phyloP scores from a whole-genome alignment of 306 rosid genomes.

The Rubus parviflorus region DNA sequence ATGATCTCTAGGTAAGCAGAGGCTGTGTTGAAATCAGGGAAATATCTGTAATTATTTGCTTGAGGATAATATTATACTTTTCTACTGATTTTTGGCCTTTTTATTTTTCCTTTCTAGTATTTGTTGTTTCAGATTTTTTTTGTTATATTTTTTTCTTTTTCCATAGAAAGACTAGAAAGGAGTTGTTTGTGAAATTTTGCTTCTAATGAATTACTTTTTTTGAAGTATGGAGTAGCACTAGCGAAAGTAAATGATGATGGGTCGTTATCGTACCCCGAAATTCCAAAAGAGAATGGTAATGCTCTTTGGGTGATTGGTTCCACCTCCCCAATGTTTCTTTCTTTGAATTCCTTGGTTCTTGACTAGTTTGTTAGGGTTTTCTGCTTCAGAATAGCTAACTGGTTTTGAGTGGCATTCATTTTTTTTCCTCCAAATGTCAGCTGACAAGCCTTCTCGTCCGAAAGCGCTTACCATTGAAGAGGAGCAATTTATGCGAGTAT shows the following conservation, averaged over 20 bases:
- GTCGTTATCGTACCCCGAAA: conserved; percentile 64
- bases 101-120: neutral
- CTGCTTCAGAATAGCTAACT: neutral
- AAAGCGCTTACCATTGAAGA: conserved; percentile 69
- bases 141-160: neutral
- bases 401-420: conserved; percentile 16
- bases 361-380: neutral
- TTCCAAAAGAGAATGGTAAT: conserved; percentile 59
- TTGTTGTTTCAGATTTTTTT: neutral
- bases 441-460: conserved; percentile 71
- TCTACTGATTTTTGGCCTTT: neutral
- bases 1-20: neutral
- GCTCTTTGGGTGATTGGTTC: conserved; percentile 5
- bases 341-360: neutral
- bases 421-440: conserved; percentile 38
- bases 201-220: conserved; percentile 15
- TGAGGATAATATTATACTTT: neutral
- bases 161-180: neutral
- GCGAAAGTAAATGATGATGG: conserved; percentile 82
- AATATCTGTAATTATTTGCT: neutral
- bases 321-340: neutral
- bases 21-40: neutral
- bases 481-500: conserved; percentile 55
- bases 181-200: neutral
- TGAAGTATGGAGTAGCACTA: conserved; percentile 72